These are phyloP conservation scores for Casuarina cunninghamiana DNA, from an alignment of 306 rosid species.

Conservation along the genomic window DNA sequence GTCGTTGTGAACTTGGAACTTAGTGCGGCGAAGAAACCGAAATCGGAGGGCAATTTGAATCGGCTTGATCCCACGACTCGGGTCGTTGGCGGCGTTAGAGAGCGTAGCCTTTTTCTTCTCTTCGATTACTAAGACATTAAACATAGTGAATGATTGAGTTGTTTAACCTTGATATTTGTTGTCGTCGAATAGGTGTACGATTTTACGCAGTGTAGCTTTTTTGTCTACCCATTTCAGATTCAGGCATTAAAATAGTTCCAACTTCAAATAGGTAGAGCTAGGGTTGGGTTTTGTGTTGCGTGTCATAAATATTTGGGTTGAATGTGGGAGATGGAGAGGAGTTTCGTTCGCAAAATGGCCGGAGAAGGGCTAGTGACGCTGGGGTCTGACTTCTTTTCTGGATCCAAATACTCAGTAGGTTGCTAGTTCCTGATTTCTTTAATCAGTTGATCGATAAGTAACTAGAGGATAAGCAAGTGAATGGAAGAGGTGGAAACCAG, in stretches of 20 bases:
- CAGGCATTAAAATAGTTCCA: not conserved
- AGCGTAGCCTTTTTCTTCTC: conserved; percentile 41
- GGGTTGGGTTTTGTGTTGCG: not conserved
- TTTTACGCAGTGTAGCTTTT: not conserved
- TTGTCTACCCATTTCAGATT: not conserved
- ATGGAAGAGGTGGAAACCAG: not conserved
- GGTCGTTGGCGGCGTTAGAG: conserved; percentile 68
- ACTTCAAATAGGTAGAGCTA: not conserved
- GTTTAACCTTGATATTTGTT: not conserved
- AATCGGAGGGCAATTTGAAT: conserved; percentile 59
- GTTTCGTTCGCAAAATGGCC: not conserved
- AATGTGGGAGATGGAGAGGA: not conserved
- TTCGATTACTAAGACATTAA: too few relatives aligned
- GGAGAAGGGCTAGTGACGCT: too few relatives aligned
- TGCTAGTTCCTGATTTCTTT: not conserved
- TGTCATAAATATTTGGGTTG: not conserved
- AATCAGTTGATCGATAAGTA: not conserved
- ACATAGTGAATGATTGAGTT: not conserved
- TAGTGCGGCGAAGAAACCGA: conserved; percentile 11
- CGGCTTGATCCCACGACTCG: conserved; percentile 73
- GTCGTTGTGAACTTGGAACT: conserved; percentile 16
- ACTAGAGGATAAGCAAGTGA: not conserved
- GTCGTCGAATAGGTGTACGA: not conserved
- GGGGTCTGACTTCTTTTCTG: not conserved
- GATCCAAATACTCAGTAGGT: not conserved